These are phyloP conservation scores for Sicyos edulis DNA, from an alignment of 306 rosid species.

Conservation along the genomic window DNA sequence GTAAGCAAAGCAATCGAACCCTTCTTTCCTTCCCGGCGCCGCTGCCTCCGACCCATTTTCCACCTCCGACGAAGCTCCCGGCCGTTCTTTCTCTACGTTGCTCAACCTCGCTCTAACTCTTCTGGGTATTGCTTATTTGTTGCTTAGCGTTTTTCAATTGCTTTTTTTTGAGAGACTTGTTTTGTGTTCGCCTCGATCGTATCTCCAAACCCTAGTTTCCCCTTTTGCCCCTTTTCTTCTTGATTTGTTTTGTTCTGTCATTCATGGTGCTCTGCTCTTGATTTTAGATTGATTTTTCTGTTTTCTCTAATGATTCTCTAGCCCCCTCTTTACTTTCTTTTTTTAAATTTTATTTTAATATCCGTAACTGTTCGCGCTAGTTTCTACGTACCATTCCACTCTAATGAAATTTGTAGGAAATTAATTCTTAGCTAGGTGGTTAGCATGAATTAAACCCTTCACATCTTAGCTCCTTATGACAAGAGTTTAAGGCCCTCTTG, in stretches of 20 bases:
- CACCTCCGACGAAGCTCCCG: background rate
- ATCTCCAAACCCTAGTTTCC: slow-evolving; percentile 15
- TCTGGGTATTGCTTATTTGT: background rate
- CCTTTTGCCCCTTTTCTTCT: background rate
- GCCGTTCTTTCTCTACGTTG: background rate
- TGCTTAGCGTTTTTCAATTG: background rate
- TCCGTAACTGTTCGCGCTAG: too few relatives aligned
- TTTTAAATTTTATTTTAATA: too few relatives aligned
- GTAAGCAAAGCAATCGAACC: background rate
- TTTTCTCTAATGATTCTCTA: background rate
- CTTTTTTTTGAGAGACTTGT: background rate
- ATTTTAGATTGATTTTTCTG: background rate
- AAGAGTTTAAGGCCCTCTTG: too few relatives aligned
- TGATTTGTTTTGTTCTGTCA: background rate
- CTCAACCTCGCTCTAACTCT: background rate
- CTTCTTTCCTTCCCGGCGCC: background rate
- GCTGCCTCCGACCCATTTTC: background rate
- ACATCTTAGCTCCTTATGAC: too few relatives aligned
- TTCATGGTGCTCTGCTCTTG: background rate
- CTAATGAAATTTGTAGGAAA: too few relatives aligned
- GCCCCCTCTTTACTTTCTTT: too few relatives aligned
- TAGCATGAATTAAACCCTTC: too few relatives aligned
- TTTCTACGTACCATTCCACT: too few relatives aligned
- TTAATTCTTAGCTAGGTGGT: too few relatives aligned
- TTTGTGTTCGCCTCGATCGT: background rate